These are phyloP conservation scores for Hysterangium stoloniferum DNA, from an alignment of 768 basidiomycete species.

Conservation along the genomic window DNA sequence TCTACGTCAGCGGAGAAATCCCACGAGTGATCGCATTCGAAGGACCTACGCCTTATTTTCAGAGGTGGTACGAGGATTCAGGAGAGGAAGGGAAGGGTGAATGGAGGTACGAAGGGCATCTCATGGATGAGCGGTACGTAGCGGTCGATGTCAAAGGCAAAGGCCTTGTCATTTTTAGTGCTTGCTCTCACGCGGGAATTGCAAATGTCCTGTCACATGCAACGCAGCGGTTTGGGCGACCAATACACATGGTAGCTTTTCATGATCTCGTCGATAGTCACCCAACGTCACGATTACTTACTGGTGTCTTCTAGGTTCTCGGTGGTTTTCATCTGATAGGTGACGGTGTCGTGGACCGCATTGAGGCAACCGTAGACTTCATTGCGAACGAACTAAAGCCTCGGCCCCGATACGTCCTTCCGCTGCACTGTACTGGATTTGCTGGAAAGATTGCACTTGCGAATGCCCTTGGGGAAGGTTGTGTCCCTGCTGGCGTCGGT, in stretches of 20 bases:
- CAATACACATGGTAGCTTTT: conserved; percentile 61
- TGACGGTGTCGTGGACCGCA: conserved; percentile 53
- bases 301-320: conserved; percentile 42
- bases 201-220: conserved; percentile 77
- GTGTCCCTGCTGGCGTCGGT: conserved; percentile 74
- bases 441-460: conserved; percentile 66
- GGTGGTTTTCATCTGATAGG: conserved; percentile 82
- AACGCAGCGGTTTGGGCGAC: conserved; percentile 49
- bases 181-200: conserved; percentile 81
- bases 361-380: conserved; percentile 65
- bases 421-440: conserved; percentile 84
- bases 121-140: conserved; percentile 80
- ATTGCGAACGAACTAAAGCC: conserved; percentile 53
- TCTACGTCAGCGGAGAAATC: conserved; percentile 80
- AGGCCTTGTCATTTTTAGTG: conserved; percentile 76
- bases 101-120: conserved; percentile 49
- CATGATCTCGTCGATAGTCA: neutral
- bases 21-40: conserved; percentile 65
- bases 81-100: conserved; percentile 20
- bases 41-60: conserved; percentile 55
- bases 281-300: neutral
- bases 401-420: conserved; percentile 61
- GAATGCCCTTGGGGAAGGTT: conserved; percentile 60
- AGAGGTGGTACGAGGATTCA: conserved; percentile 48
- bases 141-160: conserved; percentile 74